phyloP scores from a whole-genome alignment of 108 stramenopile species.

The Conticribra weissflogii region DNA sequence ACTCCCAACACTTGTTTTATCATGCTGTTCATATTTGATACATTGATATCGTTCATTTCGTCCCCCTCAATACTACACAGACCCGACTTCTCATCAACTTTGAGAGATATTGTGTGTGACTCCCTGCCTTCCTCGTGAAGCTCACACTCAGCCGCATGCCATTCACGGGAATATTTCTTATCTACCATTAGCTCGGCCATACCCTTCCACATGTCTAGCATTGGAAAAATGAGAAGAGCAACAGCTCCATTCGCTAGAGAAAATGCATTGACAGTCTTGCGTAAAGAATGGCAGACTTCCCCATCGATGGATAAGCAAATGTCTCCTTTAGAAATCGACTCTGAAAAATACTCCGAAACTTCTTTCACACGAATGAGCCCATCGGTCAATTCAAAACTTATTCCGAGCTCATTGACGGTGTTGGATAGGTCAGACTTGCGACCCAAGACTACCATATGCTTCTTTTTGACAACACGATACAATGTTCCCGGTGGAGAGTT shows the following conservation, averaged over 20 bases:
- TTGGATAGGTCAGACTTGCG: conserved; percentile 2
- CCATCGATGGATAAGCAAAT: conserved; percentile 35
- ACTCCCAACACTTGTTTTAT: conserved; percentile 23
- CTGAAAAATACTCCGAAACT: conserved; percentile 18
- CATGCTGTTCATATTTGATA: conserved; percentile 30
- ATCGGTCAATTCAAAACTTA: conserved; percentile 21
- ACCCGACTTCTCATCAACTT: too few relatives aligned
- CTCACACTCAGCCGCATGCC: conserved; percentile 22
- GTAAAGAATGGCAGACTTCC: conserved; percentile 10
- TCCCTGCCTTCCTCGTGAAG: neutral
- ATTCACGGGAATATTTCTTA: conserved; percentile 16
- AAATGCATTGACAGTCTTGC: conserved; percentile 10
- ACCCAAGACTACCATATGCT: neutral
- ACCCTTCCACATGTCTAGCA: conserved; percentile 24
- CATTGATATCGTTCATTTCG: conserved; percentile 11
- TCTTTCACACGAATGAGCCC: conserved; percentile 27
- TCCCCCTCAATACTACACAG: too few relatives aligned
- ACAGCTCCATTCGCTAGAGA: conserved; percentile 10
- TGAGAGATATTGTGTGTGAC: conserved; percentile 17
- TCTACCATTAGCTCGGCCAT: conserved; percentile 24
- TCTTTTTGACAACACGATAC: conserved; percentile 21
- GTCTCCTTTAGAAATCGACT: conserved; percentile 19
- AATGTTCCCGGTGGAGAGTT: conserved; percentile 26
- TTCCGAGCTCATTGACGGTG: conserved; percentile 6
- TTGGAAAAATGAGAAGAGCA: conserved; percentile 19